Evolutionary conservation across 805 yeast species (phyloP), one percentile per base, ranked within the genome.

Genomic region (Scheffersomyces coipomensis): DNA sequence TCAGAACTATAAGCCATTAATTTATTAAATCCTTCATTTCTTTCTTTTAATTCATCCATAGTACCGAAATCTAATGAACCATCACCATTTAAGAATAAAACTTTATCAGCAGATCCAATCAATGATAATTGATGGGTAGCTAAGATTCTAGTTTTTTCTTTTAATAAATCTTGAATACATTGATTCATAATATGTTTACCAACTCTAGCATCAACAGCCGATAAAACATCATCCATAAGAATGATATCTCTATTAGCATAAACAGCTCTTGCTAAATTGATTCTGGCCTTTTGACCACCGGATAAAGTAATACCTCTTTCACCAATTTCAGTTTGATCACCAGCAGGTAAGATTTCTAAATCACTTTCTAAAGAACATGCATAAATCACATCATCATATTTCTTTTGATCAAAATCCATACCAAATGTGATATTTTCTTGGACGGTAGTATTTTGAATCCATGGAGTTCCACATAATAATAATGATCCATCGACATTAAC

Each of bases 131-230:
- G 68, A 45, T 64, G 68, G 3, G 70, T 64, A 8, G 68, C 70
- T 25, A 64, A 55, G n/a, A 64, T 46, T 40, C 68, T 51, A 1
- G 70, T 64, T 32, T 50, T 62, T 16, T 49, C 54, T 27, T 49
- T 52, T 23, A 62, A 45, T 15, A 60, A 37, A 9, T 61, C 66
- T 37, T 54, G 33, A 3, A 62, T 37, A 51, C 67, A 62, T 32
- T 54, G 47, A 11, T 58, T 46, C 63, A 62, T 55, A 24, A 64
- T 62, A 40, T 62, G 67, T 37, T 56, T 60, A 34, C 68, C 69
- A 18, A 64, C 68, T 46, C 62, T 52, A 3, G 69, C 67, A 52
- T 64, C 69, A 29, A 64, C 69, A 5, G 69, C 69, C 36, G 62
- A 55, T 35, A 63, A 54, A 12, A 63, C 69, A 47, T 62, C 69